Base-by-base conservation (phyloP, 441 rosid genomes). In the Populus trichocarpa region DNA sequence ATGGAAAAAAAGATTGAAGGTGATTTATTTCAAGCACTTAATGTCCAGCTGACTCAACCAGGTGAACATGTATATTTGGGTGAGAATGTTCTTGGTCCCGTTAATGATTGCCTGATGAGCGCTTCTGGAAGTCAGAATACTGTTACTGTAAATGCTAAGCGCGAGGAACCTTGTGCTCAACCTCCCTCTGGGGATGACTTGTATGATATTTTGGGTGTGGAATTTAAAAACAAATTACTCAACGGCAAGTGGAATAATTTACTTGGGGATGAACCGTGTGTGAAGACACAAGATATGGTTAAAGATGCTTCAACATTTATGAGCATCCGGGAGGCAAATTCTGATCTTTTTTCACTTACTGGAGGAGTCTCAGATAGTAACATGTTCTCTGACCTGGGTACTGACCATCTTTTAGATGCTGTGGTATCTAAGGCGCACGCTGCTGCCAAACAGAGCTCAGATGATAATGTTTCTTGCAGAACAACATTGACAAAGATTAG, bases 391-490 rank as follows among this genome's bases (percentile, higher is more conserved):
- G 83, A 73, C 13, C 53, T 61, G 35, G 89, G 86, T 53, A 76
- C 86, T 11, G 97, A 91, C 81, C 81, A 96, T 88, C 95, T 96
- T 79, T 82, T 96, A 83, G 99, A 94, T 84, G 99, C 99, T 20
- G 97, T 96, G 64, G 97, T 96, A 71, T 89, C 96, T 2, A 85
- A 87, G 77, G 94, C 89, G 46, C 83, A 85, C 38, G 83, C 92
- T 61, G 70, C 84, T 65, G 59, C 88, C 6, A 94, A 90, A 87
- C 93, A 93, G 88, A 86, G 86, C 71, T 88, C 91, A 6, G 95
- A 92, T 71, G 99, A 92, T 32, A 83, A 84, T 63, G 79, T 84
- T 67, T 96, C 99, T 1, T 89, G 93, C 81, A 85, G 86, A 80
- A 93, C 91, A 74, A 88, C 94, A 8, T 75, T 89, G 86, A 89